Conservation (phyloP, 768 basidiomycete species). For the Cystofilobasidium macerans region DNA sequence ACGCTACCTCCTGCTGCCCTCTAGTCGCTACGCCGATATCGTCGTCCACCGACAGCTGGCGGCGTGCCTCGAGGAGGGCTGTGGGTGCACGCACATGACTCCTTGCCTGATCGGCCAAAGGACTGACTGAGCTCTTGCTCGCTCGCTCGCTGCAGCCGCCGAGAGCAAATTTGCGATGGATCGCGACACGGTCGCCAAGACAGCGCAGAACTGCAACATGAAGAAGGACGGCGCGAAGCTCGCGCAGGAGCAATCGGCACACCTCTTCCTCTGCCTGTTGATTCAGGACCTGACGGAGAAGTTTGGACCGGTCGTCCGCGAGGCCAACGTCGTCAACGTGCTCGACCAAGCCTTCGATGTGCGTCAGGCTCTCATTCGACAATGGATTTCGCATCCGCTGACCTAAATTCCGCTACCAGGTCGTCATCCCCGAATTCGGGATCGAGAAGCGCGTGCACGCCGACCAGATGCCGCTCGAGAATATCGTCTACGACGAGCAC, state of each 20-base stretch:
- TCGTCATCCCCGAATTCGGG: constrained; percentile 66
- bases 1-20: not conserved
- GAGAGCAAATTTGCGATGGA: constrained; percentile 94
- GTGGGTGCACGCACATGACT: constrained; percentile 40
- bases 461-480: constrained; percentile 99
- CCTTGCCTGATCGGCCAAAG: too few relatives aligned
- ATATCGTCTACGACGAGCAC: constrained; percentile 93
- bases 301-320: constrained; percentile 88
- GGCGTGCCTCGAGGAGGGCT: constrained; percentile 59
- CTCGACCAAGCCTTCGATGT: constrained; percentile 98
- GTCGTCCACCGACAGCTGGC: constrained; percentile 95
- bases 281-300: constrained; percentile 82
- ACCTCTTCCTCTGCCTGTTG: constrained; percentile 87
- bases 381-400: not conserved
- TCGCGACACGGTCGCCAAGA: constrained; percentile 91
- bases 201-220: constrained; percentile 98
- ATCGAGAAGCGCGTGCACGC: constrained; percentile 98
- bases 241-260: constrained; percentile 91
- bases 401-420: not conserved
- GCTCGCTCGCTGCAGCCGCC: constrained; percentile 37
- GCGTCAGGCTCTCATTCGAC: constrained; percentile 35
- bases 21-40: constrained; percentile 74
- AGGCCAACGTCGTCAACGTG: constrained; percentile 88
- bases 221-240: constrained; percentile 74
- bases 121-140: too few relatives aligned